These are phyloP conservation scores for Pleurozium schreberi DNA, from an alignment of 225 moss, liverwort and hornwort genomes.

Conservation along the genomic window DNA sequence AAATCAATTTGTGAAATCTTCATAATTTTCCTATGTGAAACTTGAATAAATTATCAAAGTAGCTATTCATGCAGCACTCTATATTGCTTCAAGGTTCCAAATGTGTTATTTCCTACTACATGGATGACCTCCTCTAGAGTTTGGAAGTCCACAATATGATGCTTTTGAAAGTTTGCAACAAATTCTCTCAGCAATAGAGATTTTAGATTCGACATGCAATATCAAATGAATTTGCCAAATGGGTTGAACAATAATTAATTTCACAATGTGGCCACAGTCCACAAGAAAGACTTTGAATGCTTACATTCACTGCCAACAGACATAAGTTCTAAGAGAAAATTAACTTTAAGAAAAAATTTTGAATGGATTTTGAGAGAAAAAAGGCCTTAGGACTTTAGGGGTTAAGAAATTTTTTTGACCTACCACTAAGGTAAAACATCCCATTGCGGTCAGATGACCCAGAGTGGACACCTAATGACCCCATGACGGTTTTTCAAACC, in stretches of 20 bases:
- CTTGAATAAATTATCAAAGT: background rate
- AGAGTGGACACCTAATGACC: too few species aligned
- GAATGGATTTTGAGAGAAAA: too few species aligned
- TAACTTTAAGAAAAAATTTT: too few species aligned
- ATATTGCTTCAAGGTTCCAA: background rate
- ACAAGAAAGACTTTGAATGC: background rate
- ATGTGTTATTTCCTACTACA: background rate
- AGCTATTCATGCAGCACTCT: background rate
- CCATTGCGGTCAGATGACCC: too few species aligned
- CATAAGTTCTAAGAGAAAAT: too few species aligned
- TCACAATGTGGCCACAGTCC: rapidly evolving
- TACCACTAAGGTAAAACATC: too few species aligned
- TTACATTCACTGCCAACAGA: background rate
- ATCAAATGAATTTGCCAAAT: background rate
- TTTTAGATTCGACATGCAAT: background rate
- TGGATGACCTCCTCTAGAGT: background rate
- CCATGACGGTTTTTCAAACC: too few species aligned
- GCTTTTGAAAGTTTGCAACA: background rate
- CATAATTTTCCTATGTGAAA: rapidly evolving
- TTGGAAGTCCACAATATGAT: too few species aligned
- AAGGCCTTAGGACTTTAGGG: too few species aligned
- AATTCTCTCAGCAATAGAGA: background rate
- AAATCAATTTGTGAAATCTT: background rate
- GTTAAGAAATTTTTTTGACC: too few species aligned
- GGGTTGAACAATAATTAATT: background rate